Percentiles rank a stretch among this genome's conserved stretches.
Evolutionary conservation across 2,329 filamentous ascomycete genomes (phyloP).

Genomic region (Colletotrichum gloeosporioides): DNA sequence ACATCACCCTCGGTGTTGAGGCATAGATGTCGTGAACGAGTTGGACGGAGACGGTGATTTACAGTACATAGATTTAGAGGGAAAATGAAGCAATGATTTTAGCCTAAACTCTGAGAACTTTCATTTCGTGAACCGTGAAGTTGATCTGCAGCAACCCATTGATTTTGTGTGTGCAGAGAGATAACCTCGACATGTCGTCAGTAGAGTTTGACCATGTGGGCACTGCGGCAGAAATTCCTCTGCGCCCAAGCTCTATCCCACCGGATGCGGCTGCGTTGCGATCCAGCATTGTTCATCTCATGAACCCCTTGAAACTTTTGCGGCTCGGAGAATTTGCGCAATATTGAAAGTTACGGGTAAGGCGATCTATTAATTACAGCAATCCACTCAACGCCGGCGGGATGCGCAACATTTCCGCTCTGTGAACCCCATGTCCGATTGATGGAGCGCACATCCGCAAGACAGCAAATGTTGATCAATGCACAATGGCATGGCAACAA

Average conservation of each 20-base stretch:
- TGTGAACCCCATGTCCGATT: not conserved
- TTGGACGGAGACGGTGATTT: not conserved
- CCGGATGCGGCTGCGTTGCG: not conserved
- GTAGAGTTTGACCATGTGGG: not conserved
- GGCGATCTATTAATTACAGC: not conserved
- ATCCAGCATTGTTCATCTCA: not conserved
- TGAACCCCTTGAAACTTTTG: not conserved
- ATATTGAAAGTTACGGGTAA: not conserved
- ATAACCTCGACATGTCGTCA: not conserved
- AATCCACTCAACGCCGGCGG: not conserved
- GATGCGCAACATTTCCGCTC: not conserved
- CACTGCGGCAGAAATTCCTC: not conserved
- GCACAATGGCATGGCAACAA: not conserved
- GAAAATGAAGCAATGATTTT: not conserved
- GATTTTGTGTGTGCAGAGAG: not conserved
- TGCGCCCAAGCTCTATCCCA: not conserved
- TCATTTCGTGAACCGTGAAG: not conserved
- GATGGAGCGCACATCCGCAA: not conserved
- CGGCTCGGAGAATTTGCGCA: not conserved
- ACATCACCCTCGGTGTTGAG: conserved; percentile 10
- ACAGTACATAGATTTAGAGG: not conserved
- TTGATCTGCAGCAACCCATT: not conserved
- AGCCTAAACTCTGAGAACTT: not conserved
- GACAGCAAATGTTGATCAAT: not conserved
- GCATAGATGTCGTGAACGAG: not conserved